A percentile compares a stretch with the other conserved stretches of the same genome.
Conservation (phyloP, 768 basidiomycete species). For the Arthromyces matolae region DNA sequence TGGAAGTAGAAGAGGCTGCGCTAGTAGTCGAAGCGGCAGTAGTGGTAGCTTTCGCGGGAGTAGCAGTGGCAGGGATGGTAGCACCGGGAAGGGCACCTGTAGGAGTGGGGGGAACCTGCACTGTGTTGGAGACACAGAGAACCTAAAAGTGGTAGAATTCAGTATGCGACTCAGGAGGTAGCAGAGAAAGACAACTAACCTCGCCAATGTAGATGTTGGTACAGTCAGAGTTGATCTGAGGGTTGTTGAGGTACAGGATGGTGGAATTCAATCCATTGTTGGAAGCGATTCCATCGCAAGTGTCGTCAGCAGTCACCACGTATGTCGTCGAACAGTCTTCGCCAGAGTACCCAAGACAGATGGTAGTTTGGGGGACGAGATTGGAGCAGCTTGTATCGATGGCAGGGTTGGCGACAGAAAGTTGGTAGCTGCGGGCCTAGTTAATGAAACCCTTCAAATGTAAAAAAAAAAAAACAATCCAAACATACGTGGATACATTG, state of each 20-base stretch:
- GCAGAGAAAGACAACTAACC: constrained; percentile 37
- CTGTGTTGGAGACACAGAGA: constrained; percentile 44
- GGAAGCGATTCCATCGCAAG: constrained; percentile 49
- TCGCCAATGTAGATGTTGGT: constrained; percentile 73
- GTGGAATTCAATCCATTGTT: constrained; percentile 44
- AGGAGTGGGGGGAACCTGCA: constrained; percentile 42
- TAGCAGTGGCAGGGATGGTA: constrained; percentile 30
- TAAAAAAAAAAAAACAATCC: no score
- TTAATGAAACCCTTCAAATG: neutral
- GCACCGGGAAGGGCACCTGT: constrained; percentile 21
- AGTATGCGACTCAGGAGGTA: neutral
- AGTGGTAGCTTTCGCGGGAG: constrained; percentile 20
- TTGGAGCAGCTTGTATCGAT: constrained; percentile 59
- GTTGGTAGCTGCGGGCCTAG: constrained; percentile 56
- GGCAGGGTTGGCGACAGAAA: constrained; percentile 56
- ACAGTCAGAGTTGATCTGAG: constrained; percentile 55
- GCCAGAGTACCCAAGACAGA: constrained; percentile 61
- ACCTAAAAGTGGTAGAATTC: constrained; percentile 30
- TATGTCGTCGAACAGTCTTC: constrained; percentile 65
- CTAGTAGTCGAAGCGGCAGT: constrained; percentile 17
- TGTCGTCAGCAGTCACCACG: constrained; percentile 52
- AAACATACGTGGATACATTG: constrained; percentile 63
- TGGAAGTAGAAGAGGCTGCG: neutral
- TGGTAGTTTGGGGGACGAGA: constrained; percentile 40
- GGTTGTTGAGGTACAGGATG: constrained; percentile 67